Percentiles rank a stretch among this genome's conserved stretches.
phyloP scores from a whole-genome alignment of 257 asterid genomes.

The Solanum pinnatisectum region DNA sequence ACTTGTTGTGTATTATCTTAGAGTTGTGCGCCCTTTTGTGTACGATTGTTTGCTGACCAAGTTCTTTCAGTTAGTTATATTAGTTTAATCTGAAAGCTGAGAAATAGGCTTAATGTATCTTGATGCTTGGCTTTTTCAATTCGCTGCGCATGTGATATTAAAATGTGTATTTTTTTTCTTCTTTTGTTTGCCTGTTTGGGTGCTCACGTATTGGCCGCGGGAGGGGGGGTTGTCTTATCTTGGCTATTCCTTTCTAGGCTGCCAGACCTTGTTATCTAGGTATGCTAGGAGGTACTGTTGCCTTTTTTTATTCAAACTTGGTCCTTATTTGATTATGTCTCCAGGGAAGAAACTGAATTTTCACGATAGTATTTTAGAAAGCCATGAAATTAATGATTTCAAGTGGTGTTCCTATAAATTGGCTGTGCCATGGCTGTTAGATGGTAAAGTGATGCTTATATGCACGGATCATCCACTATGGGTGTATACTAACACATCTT shows the following conservation, averaged over 20 bases:
- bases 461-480: not conserved
- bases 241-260: not conserved
- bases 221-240: not conserved
- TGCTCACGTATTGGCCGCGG: not conserved
- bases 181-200: not conserved
- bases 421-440: not conserved
- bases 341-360: not conserved
- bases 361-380: not conserved
- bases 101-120: not conserved
- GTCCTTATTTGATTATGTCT: not conserved
- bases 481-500: not conserved
- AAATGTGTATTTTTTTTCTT: not conserved
- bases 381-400: not conserved
- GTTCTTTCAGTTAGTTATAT: not conserved
- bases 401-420: not conserved
- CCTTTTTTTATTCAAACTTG: not conserved
- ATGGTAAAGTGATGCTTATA: not conserved
- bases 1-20: not conserved
- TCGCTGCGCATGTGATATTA: not conserved
- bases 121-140: not conserved
- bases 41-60: not conserved
- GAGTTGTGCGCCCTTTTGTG: not conserved
- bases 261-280: not conserved
- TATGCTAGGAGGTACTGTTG: not conserved
- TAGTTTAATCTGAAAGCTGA: not conserved